Evolutionary conservation across 2,329 filamentous ascomycete genomes (phyloP).

Genomic region (Aspergillus puulaauensis): DNA sequence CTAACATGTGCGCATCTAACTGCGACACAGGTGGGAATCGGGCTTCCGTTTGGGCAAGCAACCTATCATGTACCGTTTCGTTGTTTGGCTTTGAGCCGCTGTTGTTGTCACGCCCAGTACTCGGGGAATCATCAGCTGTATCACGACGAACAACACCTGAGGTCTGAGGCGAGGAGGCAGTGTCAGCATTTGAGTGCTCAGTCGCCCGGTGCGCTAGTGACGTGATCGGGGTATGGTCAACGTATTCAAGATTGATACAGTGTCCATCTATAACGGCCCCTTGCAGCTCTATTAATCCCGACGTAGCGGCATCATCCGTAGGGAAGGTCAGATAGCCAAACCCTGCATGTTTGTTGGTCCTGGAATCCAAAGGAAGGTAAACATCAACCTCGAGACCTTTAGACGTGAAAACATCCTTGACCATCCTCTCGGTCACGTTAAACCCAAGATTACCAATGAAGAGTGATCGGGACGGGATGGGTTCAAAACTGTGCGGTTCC

Average conservation of each 20-base stretch:
- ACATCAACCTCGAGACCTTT: conserved; percentile 39
- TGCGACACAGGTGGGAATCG: conserved; percentile 40
- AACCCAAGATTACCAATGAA: conserved; percentile 44
- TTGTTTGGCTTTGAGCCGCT: not conserved
- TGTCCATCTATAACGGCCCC: conserved; percentile 39
- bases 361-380: conserved; percentile 33
- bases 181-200: not conserved
- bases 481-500: not conserved
- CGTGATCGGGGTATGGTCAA: conserved; percentile 28
- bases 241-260: conserved; percentile 41
- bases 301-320: conserved; percentile 34
- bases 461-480: conserved; percentile 16
- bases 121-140: not conserved
- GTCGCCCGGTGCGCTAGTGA: not conserved
- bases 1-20: conserved; percentile 34
- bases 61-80: conserved; percentile 10
- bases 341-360: conserved; percentile 36
- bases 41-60: conserved; percentile 25
- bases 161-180: conserved; percentile 1
- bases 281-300: conserved; percentile 37
- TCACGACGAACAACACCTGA: not conserved
- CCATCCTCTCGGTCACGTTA: conserved; percentile 35
- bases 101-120: not conserved
- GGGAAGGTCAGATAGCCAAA: conserved; percentile 42
- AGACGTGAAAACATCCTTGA: conserved; percentile 37